Percentiles rank a stretch among this genome's conserved stretches.
These are phyloP conservation scores for Eutrema heterophyllum DNA, from an alignment of 345 rosid genomes.

Conservation along the genomic window DNA sequence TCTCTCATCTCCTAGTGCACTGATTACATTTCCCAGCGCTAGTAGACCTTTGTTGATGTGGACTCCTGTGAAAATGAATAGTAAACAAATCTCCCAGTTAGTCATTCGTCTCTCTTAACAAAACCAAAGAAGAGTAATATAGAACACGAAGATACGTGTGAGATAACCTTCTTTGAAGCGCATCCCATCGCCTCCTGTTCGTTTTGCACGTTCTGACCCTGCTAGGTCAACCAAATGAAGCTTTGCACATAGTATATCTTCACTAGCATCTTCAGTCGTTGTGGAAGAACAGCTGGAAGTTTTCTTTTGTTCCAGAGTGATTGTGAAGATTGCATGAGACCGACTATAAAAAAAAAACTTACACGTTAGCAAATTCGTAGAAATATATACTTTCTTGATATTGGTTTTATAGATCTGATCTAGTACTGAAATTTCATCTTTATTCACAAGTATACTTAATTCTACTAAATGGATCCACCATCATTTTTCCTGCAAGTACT, in stretches of 20 bases:
- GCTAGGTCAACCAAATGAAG: conserved; percentile 95
- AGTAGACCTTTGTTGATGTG: conserved; percentile 93
- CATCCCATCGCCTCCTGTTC: conserved; percentile 96
- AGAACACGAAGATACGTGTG: background rate
- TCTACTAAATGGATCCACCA: background rate
- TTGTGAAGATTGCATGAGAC: conserved; percentile 96
- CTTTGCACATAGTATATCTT: conserved; percentile 83
- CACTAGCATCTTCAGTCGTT: conserved; percentile 48
- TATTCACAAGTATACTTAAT: background rate
- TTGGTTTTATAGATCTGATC: background rate
- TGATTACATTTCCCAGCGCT: conserved; percentile 94
- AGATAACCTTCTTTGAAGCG: conserved; percentile 89
- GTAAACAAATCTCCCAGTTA: conserved; percentile 7
- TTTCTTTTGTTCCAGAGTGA: conserved; percentile 91
- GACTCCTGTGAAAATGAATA: conserved; percentile 44
- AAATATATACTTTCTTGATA: background rate
- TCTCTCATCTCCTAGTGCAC: conserved; percentile 94
- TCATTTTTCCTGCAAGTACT: background rate
- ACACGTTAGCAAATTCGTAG: background rate
- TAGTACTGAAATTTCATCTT: background rate
- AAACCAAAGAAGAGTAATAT: conserved; percentile 5
- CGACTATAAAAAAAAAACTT: conserved; percentile 47
- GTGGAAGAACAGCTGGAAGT: conserved; percentile 32
- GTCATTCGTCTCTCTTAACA: background rate
- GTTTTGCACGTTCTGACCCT: conserved; percentile 94